Percentiles rank a stretch among this genome's conserved stretches.
These are phyloP conservation scores for Colletotrichum zoysiae DNA, from an alignment of 2,329 filamentous ascomycete species.

Conservation along the genomic window DNA sequence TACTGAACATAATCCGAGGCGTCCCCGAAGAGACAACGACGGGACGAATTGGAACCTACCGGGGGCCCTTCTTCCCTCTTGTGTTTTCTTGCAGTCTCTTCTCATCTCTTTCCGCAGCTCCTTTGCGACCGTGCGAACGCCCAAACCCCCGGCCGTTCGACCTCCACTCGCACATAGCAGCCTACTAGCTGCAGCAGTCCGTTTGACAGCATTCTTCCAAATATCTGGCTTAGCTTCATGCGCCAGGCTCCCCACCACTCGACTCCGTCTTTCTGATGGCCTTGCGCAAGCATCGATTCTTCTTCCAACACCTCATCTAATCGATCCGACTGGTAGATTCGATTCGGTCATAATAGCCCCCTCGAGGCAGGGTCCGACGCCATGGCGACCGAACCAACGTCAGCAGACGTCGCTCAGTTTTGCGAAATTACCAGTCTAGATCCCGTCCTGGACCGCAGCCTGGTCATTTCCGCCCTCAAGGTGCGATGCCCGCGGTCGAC, in stretches of 20 bases:
- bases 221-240: constrained; percentile 29
- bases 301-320: neutral
- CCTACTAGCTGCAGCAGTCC: constrained; percentile 1
- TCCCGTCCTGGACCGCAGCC: constrained; percentile 51
- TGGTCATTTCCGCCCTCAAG: constrained; percentile 59
- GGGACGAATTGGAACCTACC: constrained; percentile 11
- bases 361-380: constrained; percentile 36
- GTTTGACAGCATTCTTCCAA: constrained; percentile 13
- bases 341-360: neutral
- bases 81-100: neutral
- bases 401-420: constrained; percentile 55
- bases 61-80: neutral
- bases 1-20: constrained; percentile 17
- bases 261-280: constrained; percentile 9
- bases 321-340: constrained; percentile 17
- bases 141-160: neutral
- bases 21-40: constrained; percentile 26
- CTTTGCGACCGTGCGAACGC: neutral
- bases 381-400: constrained; percentile 51
- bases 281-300: constrained; percentile 14
- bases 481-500: constrained; percentile 44
- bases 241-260: constrained; percentile 16
- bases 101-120: neutral
- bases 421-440: constrained; percentile 57
- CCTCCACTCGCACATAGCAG: constrained; percentile 6